These are phyloP conservation scores for Pulveroboletus ridleyi DNA, from an alignment of 1,284 basidiomycete genomes.

Conservation along the genomic window DNA sequence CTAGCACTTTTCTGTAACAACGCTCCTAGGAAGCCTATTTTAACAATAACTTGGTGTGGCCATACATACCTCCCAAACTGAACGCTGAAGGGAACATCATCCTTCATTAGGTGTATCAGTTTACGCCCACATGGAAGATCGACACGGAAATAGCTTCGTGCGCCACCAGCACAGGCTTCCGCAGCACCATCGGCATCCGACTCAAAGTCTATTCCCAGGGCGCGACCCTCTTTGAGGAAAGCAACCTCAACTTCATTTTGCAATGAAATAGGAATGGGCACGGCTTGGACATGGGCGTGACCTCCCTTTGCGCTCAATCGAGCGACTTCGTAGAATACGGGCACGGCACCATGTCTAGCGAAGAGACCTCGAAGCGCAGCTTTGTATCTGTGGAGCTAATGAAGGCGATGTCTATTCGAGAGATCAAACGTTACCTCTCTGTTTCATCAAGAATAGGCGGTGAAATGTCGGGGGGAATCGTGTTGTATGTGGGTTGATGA, in stretches of 20 bases:
- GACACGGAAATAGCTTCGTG: slow-evolving; percentile 86
- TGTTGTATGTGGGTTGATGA: slow-evolving; percentile 65
- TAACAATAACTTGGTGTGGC: slow-evolving; percentile 6
- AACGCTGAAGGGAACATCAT: slow-evolving; percentile 81
- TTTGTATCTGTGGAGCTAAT: slow-evolving; percentile 69
- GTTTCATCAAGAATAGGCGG: slow-evolving; percentile 83
- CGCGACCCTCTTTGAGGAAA: slow-evolving; percentile 73
- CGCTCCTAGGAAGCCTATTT: slow-evolving; percentile 3
- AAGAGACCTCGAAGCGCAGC: slow-evolving; percentile 76
- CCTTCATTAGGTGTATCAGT: slow-evolving; percentile 86
- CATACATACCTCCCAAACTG: slow-evolving; percentile 88
- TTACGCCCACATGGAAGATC: slow-evolving; percentile 88
- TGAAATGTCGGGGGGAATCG: slow-evolving; percentile 80
- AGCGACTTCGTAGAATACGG: slow-evolving; percentile 90
- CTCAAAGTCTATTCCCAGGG: slow-evolving; percentile 71
- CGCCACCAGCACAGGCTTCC: slow-evolving; percentile 55
- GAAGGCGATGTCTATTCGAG: background rate
- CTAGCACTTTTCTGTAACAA: slow-evolving; percentile 74
- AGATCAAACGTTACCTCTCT: slow-evolving; percentile 51
- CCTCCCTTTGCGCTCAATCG: slow-evolving; percentile 87
- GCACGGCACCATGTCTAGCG: slow-evolving; percentile 68
- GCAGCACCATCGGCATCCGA: slow-evolving; percentile 70
- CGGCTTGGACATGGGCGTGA: slow-evolving; percentile 90
- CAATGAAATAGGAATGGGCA: slow-evolving; percentile 78
- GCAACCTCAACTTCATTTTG: slow-evolving; percentile 69